phyloP scores from a whole-genome alignment of 192 early-diverging fungal genomes.

The Rhizoclosmatium globosum region DNA sequence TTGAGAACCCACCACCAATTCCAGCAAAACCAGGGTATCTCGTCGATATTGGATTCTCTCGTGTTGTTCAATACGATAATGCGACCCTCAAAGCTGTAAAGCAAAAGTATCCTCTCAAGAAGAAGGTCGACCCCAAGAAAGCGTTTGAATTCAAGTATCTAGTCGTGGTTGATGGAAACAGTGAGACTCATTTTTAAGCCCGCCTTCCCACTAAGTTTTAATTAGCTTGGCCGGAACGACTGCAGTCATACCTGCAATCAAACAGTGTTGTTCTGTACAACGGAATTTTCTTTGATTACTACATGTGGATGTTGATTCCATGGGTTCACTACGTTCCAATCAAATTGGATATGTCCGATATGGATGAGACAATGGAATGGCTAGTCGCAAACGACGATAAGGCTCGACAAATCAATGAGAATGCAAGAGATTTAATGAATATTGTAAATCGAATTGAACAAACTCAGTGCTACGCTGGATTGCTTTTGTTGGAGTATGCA shows the following conservation, averaged over 20 bases:
- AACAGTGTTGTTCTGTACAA: slow-evolving; percentile 25
- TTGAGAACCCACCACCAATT: not conserved
- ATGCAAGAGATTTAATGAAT: slow-evolving; percentile 16
- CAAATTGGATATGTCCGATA: slow-evolving; percentile 20
- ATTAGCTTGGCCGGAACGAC: not conserved
- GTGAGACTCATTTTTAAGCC: not conserved
- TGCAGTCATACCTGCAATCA: slow-evolving; percentile 12
- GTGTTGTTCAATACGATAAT: not conserved
- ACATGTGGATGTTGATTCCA: slow-evolving; percentile 13
- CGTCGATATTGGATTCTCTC: slow-evolving; percentile 9
- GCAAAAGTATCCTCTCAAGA: not conserved
- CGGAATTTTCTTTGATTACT: slow-evolving; percentile 28
- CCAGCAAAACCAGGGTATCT: not conserved
- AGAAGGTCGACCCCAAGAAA: not conserved
- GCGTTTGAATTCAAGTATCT: slow-evolving; percentile 22
- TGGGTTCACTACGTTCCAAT: slow-evolving; percentile 31
- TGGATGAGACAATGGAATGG: slow-evolving; percentile 25
- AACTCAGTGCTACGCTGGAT: not conserved
- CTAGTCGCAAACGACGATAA: slow-evolving; percentile 11
- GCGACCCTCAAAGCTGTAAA: not conserved
- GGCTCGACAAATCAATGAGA: slow-evolving; percentile 5
- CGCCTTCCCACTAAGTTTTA: no score
- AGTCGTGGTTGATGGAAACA: slow-evolving; percentile 21
- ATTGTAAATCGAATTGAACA: not conserved
- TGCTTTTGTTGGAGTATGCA: slow-evolving; percentile 16